Evolutionary conservation across 192 early-diverging fungal species (phyloP), one percentile per base, ranked within the genome.

Genomic region (Mortierella hygrophila): DNA sequence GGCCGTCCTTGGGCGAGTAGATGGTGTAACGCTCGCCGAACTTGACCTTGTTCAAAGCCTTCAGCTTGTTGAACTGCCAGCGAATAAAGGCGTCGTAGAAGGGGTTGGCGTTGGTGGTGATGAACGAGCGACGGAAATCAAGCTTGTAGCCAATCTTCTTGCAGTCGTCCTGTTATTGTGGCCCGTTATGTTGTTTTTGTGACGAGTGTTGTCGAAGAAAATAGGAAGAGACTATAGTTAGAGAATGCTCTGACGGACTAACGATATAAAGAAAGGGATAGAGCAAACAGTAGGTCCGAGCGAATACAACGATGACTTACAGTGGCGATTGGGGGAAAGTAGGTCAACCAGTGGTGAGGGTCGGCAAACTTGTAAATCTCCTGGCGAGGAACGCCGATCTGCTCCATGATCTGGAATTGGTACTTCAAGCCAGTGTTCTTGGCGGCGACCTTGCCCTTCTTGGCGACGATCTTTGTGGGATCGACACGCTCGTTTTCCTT

Each of bases 21-120:
- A 99, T 97, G 20, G 98, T 99, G 89, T 98, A 97, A 42, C 98
- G 93, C 88, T 99, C 95, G 75, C 97, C 98, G 86, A 97, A 99
- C 83, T 97, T 96, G 85, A 99, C 92, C 90, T 98, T 97, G 44
- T 91, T 79, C 88, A 94, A 89, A 11, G 89, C 90, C 71, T 91
- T 90, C 57, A 99, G 92, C 78, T 94, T 96, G 90, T 95, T 96
- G 91, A 99, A 98, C 87, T 99, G 98, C 98, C 98, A 99, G 55
- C 95, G 95, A 26, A 98, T 94, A 89, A 99, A 99, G 21, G 96
- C 95, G 88, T 99, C 98, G 86, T 98, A 99, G 93, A 96, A 99
- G 52, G 97, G 97, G 83, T 99, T 99, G 79, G 94, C 92, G 81
- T 99, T 97, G 41, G 98, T 99, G 77, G 98, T 99, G 86, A 99